These are phyloP conservation scores for Rhizodiscina lignyota DNA, from an alignment of 495 filamentous ascomycete species.

Conservation along the genomic window DNA sequence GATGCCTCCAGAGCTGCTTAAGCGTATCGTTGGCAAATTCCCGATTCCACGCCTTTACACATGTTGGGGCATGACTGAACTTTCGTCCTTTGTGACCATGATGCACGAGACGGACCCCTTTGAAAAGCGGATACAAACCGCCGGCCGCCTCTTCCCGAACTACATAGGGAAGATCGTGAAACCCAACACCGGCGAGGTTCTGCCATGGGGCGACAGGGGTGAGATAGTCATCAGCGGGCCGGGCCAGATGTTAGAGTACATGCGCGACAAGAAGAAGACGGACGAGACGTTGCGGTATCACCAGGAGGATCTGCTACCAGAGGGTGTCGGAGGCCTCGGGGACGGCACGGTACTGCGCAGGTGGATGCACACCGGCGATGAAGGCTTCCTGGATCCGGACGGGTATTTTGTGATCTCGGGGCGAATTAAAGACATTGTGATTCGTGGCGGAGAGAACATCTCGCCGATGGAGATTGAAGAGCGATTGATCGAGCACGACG, in stretches of 20 bases:
- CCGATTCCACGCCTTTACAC: too few species aligned
- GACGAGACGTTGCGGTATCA: constrained; percentile 10
- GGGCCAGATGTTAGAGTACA: constrained; percentile 11
- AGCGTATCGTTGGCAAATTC: too few species aligned
- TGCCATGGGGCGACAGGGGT: constrained; percentile 13
- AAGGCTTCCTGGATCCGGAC: constrained; percentile 12
- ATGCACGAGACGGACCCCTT: constrained; percentile 13
- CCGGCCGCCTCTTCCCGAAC: constrained; percentile 10
- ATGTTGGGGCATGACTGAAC: constrained; percentile 12
- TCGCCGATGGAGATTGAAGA: constrained; percentile 16
- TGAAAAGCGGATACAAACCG: constrained; percentile 11
- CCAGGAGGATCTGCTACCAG: too few species aligned
- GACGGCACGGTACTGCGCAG: constrained; percentile 2
- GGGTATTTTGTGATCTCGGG: constrained; percentile 14
- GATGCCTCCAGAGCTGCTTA: too few species aligned
- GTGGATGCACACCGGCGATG: constrained; percentile 18
- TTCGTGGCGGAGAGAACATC: constrained; percentile 16
- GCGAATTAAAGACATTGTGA: constrained; percentile 15
- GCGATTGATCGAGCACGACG: constrained; percentile 8
- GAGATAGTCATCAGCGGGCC: constrained; percentile 12
- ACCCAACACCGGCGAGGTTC: constrained; percentile 6
- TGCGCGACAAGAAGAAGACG: constrained; percentile 9
- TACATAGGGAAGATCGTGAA: constrained; percentile 11
- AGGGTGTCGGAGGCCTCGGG: constrained; percentile 2
- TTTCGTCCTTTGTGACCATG: constrained; percentile 12